Base-by-base conservation (phyloP, 1,284 basidiomycete genomes). In the Puccinia polysora region DNA sequence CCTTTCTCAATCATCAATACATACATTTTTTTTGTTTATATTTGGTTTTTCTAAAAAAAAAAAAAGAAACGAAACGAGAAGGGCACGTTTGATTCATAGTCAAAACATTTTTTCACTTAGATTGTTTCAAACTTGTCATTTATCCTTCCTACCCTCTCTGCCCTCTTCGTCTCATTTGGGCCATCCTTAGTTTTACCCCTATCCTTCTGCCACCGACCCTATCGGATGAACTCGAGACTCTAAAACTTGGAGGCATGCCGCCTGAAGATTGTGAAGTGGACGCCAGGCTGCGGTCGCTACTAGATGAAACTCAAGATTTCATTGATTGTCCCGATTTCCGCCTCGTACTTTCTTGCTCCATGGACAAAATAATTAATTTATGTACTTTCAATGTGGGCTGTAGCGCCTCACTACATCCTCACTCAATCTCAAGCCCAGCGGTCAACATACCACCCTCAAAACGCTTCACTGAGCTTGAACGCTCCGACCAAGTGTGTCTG, bases 301-400 rank as follows among this genome's bases (percentile, higher is more conserved):
- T 93, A 14, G 81, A 83, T 28, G 88, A 92, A 79, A 90, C 89
- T 0, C 84, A 85, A 50, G 79, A 80, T 4, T 83, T 87, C 55
- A 80, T 92, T 45, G 80, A 84, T 5, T 88, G 88, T 0, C 80
- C 85, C 0, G 87, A 91, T 78, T 91, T 91, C 77, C 81, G 83
- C 1, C 79, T 82, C 50, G 87, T 90, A 1, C 83, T 91, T 2
- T 85, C 53, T 14, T 36, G 38, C 20, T 38, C 25, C 1, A 69
- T 60, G 56, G 34, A 20, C 28, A 23, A 56, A 32, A 23, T 60
- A 1, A 36, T 60, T 8, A 25, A 38, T 25, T 14, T 49, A 18
- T 59, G 43, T 10, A 2, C 18, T 28, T 32, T 28, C 8, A 50
- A 64, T 50, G n/a, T 60, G 3, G 18, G 18, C 20, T 18, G 58